Percentiles rank a stretch among this genome's conserved stretches.
Conservation (phyloP, 2,329 filamentous ascomycete species). For the Aspergillus texensis region DNA sequence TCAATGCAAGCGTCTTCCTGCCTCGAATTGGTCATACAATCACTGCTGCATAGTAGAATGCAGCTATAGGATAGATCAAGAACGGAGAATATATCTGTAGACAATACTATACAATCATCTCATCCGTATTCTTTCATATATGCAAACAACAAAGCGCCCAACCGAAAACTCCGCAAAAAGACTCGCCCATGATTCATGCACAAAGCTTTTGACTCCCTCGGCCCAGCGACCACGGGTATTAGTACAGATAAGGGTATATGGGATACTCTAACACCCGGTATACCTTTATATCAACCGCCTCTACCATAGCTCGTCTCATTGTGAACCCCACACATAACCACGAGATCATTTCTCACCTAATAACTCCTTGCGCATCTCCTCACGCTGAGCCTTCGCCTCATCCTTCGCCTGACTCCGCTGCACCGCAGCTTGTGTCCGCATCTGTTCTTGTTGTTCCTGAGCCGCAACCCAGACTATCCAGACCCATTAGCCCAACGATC, state of each 20-base stretch:
- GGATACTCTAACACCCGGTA: background rate
- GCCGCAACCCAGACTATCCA: slow-evolving; percentile 44
- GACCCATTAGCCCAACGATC: background rate
- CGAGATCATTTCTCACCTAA: slow-evolving; percentile 34
- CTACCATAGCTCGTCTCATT: background rate
- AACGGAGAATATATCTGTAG: no score
- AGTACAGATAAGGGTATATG: slow-evolving; percentile 10
- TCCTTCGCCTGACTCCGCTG: slow-evolving; percentile 32
- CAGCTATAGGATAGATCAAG: no score
- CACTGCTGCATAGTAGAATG: no score
- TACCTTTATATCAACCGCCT: background rate
- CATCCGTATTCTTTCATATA: background rate
- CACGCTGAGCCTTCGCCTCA: slow-evolving; percentile 36
- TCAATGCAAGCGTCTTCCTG: no score
- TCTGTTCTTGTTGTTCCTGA: slow-evolving; percentile 38
- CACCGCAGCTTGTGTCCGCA: slow-evolving; percentile 28
- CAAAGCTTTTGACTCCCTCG: background rate
- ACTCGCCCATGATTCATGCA: background rate
- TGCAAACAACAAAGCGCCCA: background rate
- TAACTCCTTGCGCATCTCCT: slow-evolving; percentile 45
- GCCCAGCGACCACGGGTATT: slow-evolving; percentile 4
- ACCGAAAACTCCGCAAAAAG: background rate
- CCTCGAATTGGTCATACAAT: no score
- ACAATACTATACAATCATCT: background rate
- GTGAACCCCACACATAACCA: background rate